Base-by-base conservation (phyloP, 768 basidiomycete genomes). In the Calvatia gigantea region DNA sequence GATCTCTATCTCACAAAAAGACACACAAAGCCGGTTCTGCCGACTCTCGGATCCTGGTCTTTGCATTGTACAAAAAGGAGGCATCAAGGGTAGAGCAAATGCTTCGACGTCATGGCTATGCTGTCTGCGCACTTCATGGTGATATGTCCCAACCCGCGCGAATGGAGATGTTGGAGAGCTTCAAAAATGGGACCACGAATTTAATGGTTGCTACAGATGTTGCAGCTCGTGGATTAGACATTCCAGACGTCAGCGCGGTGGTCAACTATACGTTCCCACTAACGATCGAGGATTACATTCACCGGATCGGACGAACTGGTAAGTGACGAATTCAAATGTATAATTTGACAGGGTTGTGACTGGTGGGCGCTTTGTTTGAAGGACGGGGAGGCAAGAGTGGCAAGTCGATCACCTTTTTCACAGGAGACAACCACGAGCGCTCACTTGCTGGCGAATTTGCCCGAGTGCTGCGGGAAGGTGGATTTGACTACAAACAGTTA, bases 221-320 rank as follows among this genome's bases (percentile, higher is more conserved):
- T 7, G 97, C 97, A 5, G 94, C 97, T 43, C 84, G 97, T 51
- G 97, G 97, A 7, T 75, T 99, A 60, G 97, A 99, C 75, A 98
- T 99, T 64, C 95, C 97, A 2, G 87, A 96, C 66, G 97, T 99
- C 28, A 90, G 85, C 23, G 82, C 87, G 23, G 97, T 99, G 44
- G 84, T 98, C 68, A 97, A 98, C 73, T 96, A 97, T 65, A 95
- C 91, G n/a, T 98, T 95, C 74, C 96, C 96, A 37, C 75, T 99
- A 65, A 98, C 94, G 2, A 88, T 98, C 45, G 96, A 97, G 73
- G 88, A 92, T 73, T 95, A 89, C 64, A 82, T 93, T 62, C 92
- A 94, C 69, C 88, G 92, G 7, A 94, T 94, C 57, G 92, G 92
- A 43, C 80, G 92, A 57, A 94, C 93, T 1, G 91, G 90, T 89